Percentiles rank a stretch among this genome's conserved stretches.
Evolutionary conservation across 192 early-diverging fungal genomes (phyloP).

Genomic region (Coemansia guatemalensis): DNA sequence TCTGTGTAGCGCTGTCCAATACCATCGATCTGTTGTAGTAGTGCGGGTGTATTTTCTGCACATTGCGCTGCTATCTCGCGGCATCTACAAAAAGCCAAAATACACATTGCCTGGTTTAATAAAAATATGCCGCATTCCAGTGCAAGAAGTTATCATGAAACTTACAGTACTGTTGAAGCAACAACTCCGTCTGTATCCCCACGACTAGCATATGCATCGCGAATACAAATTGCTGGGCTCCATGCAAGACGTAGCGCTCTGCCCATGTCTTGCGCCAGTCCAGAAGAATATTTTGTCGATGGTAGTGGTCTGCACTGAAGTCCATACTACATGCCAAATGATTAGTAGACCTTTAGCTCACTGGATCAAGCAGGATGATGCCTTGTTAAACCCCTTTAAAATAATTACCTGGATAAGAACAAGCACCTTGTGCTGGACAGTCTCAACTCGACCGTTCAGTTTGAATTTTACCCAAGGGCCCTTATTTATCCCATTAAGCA

Average conservation of each 20-base stretch:
- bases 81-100: constrained; percentile 23
- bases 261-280: constrained; percentile 31
- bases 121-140: neutral
- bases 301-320: constrained; percentile 25
- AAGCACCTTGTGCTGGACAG: constrained; percentile 28
- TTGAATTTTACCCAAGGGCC: constrained; percentile 10
- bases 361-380: neutral
- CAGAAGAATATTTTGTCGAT: constrained; percentile 19
- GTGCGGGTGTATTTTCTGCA: constrained; percentile 48
- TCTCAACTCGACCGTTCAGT: constrained; percentile 10
- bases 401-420: constrained; percentile 37
- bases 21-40: constrained; percentile 60
- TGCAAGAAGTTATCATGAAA: constrained; percentile 19
- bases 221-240: constrained; percentile 27
- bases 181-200: constrained; percentile 13
- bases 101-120: neutral
- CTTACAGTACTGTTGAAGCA: constrained; percentile 26
- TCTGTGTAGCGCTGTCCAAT: constrained; percentile 57
- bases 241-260: constrained; percentile 19
- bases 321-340: constrained; percentile 21
- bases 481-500: constrained; percentile 40
- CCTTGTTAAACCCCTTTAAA: neutral
- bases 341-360: neutral
- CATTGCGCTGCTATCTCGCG: constrained; percentile 47
- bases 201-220: constrained; percentile 19